phyloP scores from a whole-genome alignment of 2,329 filamentous ascomycete genomes.

The Metarhizium robertsii region DNA sequence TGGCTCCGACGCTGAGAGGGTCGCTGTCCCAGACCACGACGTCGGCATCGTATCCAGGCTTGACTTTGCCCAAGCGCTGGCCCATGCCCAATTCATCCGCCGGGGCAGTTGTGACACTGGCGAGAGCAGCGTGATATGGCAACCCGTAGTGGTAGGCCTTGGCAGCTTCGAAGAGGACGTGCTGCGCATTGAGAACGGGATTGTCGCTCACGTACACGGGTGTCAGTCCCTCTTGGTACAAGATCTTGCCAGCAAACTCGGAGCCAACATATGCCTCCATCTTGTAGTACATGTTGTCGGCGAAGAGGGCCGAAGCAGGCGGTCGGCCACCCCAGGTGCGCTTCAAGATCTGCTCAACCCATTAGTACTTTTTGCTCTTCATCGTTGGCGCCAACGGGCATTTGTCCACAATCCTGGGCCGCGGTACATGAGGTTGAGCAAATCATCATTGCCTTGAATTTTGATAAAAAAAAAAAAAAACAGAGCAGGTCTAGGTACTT shows the following conservation, averaged over 20 bases:
- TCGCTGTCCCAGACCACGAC: conserved; percentile 55
- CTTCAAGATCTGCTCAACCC: conserved; percentile 36
- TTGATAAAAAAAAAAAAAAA: fast-evolving
- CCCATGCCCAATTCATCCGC: conserved; percentile 49
- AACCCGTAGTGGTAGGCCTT: conserved; percentile 51
- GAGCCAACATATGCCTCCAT: conserved; percentile 55
- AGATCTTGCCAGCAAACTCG: conserved; percentile 55
- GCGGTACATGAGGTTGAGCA: too few relatives aligned
- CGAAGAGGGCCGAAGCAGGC: conserved; percentile 55
- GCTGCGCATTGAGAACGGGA: conserved; percentile 60
- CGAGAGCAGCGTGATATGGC: conserved; percentile 49
- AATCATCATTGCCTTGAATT: too few relatives aligned
- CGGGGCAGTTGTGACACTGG: conserved; percentile 48
- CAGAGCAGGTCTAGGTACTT: conserved; percentile 5
- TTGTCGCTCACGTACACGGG: conserved; percentile 64
- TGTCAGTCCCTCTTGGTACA: conserved; percentile 56
- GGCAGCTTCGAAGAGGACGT: conserved; percentile 57
- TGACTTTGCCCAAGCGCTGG: conserved; percentile 50
- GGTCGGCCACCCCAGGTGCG: conserved; percentile 43
- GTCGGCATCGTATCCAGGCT: conserved; percentile 53
- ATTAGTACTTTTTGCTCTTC: conserved; percentile 3
- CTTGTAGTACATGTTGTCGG: conserved; percentile 67
- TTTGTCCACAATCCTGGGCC: too few relatives aligned
- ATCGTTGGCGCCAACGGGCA: neutral
- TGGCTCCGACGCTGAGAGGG: conserved; percentile 48